Conservation (phyloP, 2,329 filamentous ascomycete genomes). For the Alternaria consortialis region DNA sequence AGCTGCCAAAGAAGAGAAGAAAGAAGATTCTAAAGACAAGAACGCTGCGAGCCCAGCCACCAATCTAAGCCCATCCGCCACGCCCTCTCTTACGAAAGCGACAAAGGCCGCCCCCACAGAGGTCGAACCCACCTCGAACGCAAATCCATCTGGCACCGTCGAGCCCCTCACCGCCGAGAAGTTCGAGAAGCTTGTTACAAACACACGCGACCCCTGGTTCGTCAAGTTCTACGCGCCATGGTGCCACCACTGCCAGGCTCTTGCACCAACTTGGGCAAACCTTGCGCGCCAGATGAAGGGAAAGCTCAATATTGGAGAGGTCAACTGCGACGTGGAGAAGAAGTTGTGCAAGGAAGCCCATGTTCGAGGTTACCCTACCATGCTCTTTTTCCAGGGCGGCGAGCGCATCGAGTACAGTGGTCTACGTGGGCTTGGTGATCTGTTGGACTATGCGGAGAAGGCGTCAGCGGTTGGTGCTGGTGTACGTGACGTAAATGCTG, state of each 20-base stretch:
- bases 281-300: conserved; percentile 92
- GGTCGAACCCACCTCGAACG: conserved; percentile 37
- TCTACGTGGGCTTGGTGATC: conserved; percentile 88
- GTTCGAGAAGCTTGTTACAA: conserved; percentile 86
- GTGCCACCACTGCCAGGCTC: conserved; percentile 94
- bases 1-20: conserved; percentile 47
- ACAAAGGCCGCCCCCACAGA: conserved; percentile 37
- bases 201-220: conserved; percentile 92
- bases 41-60: conserved; percentile 9
- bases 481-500: conserved; percentile 81
- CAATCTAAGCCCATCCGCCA: conserved; percentile 12
- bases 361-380: conserved; percentile 82
- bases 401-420: conserved; percentile 94
- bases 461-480: conserved; percentile 80
- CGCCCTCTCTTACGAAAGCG: conserved; percentile 34
- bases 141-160: conserved; percentile 80
- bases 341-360: conserved; percentile 91
- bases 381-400: conserved; percentile 90
- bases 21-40: conserved; percentile 26
- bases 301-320: conserved; percentile 89
- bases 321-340: conserved; percentile 89
- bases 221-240: conserved; percentile 99
- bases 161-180: conserved; percentile 80
- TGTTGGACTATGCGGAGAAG: conserved; percentile 86
- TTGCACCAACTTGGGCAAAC: conserved; percentile 89